Conservation (phyloP, 805 yeast genomes). For the Metschnikowia lochheadii region DNA sequence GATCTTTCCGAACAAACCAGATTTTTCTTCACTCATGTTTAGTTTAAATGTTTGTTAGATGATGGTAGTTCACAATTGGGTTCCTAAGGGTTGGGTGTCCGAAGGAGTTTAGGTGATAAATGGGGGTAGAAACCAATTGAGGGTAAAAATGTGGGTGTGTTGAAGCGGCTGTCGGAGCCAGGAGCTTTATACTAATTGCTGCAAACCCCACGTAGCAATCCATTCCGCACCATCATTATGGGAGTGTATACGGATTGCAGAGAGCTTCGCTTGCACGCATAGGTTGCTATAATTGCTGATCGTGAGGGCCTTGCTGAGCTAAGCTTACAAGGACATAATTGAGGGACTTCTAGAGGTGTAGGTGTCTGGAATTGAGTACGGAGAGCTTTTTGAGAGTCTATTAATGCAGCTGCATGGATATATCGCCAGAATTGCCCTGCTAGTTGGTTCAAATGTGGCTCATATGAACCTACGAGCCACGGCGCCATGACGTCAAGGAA, state of each 20-base stretch:
- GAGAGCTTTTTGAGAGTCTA: background rate
- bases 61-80: background rate
- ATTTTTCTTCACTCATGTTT: constrained; percentile 11
- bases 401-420: background rate
- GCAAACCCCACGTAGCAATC: constrained; percentile 7
- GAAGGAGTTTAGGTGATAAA: too few species aligned
- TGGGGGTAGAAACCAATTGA: background rate
- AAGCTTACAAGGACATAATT: background rate
- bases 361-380: background rate
- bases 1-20: constrained; percentile 13
- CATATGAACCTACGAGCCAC: constrained; percentile 1
- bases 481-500: constrained; percentile 2
- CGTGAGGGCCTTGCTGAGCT: background rate
- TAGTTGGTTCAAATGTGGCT: background rate
- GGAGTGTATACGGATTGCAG: background rate
- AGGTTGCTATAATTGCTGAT: constrained; percentile 1
- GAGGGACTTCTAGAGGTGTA: background rate
- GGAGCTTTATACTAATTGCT: constrained; percentile 2
- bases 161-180: background rate
- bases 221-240: background rate
- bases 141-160: background rate
- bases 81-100: background rate
- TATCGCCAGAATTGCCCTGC: background rate
- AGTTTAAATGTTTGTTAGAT: background rate
- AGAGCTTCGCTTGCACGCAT: constrained; percentile 4